Conservation (phyloP, 108 stramenopile genomes). For the Licmophora abbreviata region DNA sequence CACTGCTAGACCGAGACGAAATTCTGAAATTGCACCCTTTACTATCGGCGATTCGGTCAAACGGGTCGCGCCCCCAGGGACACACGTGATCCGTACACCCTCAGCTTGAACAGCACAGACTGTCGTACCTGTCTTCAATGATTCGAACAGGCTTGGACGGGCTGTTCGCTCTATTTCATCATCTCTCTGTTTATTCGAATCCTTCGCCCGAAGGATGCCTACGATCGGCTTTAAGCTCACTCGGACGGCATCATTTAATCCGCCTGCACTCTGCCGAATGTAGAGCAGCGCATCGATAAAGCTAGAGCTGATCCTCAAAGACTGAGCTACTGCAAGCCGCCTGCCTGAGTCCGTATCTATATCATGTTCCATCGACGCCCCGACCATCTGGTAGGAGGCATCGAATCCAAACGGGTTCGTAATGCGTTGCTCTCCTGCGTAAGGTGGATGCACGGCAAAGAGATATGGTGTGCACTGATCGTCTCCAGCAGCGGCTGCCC, state of each 20-base stretch:
- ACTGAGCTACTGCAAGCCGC: slow-evolving; percentile 16
- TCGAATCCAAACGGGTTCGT: slow-evolving; percentile 34
- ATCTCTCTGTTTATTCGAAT: neutral
- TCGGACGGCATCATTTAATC: slow-evolving; percentile 36
- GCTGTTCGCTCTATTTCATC: neutral
- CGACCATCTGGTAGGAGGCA: slow-evolving; percentile 18
- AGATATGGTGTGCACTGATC: neutral
- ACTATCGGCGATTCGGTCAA: slow-evolving; percentile 47
- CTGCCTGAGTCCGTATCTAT: neutral
- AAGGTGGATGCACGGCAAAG: slow-evolving; percentile 26
- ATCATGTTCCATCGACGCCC: slow-evolving; percentile 13
- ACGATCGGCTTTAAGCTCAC: slow-evolving; percentile 35
- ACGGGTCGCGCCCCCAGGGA: slow-evolving; percentile 50
- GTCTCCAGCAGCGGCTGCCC: neutral
- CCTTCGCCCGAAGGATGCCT: neutral
- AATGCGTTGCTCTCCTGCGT: slow-evolving; percentile 40
- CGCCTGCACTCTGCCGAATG: slow-evolving; percentile 34
- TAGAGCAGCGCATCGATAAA: slow-evolving; percentile 49
- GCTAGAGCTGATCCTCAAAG: slow-evolving; percentile 26
- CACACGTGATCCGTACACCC: slow-evolving; percentile 43
- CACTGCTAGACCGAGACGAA: slow-evolving; percentile 27
- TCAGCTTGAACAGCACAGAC: slow-evolving; percentile 24
- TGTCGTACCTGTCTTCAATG: slow-evolving; percentile 23
- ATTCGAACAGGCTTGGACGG: slow-evolving; percentile 1
- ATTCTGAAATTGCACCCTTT: slow-evolving; percentile 23